Evolutionary conservation across 352 stramenopile species (phyloP).

Genomic region (Phytophthora constricta): DNA sequence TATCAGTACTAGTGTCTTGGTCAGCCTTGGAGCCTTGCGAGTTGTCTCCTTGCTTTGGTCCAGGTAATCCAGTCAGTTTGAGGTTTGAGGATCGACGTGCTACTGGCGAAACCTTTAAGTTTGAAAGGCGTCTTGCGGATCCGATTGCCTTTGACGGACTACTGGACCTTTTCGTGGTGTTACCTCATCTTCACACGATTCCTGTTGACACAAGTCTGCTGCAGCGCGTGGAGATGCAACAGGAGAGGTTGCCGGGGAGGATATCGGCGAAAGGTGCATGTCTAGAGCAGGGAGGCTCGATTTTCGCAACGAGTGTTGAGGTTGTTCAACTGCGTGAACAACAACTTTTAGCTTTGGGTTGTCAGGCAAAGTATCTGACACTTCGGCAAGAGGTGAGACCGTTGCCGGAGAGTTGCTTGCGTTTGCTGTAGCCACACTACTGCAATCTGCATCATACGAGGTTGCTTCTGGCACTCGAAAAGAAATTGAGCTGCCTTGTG

Average conservation of each 20-base stretch:
- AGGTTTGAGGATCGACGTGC: slow-evolving; percentile 12
- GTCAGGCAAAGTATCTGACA: neutral
- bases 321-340: neutral
- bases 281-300: slow-evolving; percentile 32
- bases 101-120: slow-evolving; percentile 9
- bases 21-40: neutral
- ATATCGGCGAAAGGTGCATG: slow-evolving; percentile 11
- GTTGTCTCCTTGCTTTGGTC: neutral
- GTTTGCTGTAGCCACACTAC: neutral
- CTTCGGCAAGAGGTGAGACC: neutral
- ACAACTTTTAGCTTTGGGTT: slow-evolving; percentile 10
- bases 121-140: neutral
- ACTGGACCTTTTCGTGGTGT: slow-evolving; percentile 8
- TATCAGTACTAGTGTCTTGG: too few relatives aligned
- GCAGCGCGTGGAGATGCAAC: neutral
- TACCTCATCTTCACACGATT: neutral
- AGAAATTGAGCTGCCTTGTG: slow-evolving; percentile 1
- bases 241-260: slow-evolving; percentile 12
- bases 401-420: neutral
- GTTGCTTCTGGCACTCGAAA: neutral
- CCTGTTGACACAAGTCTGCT: neutral
- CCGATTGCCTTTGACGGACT: slow-evolving; percentile 8
- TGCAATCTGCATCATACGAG: neutral
- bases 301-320: slow-evolving; percentile 2
- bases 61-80: neutral